A percentile compares a stretch with the other conserved stretches of the same genome.
Conservation (phyloP, 2,329 filamentous ascomycete genomes). For the Fusarium hostae region DNA sequence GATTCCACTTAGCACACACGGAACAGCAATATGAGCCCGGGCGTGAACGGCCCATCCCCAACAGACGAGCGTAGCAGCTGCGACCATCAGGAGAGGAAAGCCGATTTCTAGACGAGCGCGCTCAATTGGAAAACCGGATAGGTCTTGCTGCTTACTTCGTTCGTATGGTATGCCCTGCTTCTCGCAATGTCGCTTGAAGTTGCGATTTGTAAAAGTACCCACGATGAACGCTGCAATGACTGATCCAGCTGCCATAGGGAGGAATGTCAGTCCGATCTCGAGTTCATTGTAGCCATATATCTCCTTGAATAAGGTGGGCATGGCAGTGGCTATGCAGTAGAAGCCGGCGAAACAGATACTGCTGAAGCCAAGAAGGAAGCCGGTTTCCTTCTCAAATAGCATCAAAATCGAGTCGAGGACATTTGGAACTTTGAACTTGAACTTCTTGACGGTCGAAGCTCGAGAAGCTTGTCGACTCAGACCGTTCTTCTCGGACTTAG, state of each 20-base stretch:
- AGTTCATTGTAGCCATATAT: conserved; percentile 71
- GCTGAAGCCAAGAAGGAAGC: conserved; percentile 57
- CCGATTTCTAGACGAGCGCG: conserved; percentile 61
- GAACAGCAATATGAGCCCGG: conserved; percentile 56
- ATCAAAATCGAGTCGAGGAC: conserved; percentile 54
- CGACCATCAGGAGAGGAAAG: conserved; percentile 62
- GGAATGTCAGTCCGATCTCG: conserved; percentile 64
- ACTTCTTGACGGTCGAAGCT: conserved; percentile 32
- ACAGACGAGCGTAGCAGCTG: conserved; percentile 57
- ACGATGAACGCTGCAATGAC: conserved; percentile 57
- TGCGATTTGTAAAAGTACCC: conserved; percentile 72
- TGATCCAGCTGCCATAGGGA: conserved; percentile 63
- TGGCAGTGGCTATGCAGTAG: conserved; percentile 58
- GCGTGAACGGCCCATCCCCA: conserved; percentile 66
- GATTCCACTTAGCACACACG: conserved; percentile 59
- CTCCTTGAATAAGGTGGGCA: conserved; percentile 55
- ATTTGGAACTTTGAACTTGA: conserved; percentile 55
- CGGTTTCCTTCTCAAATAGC: conserved; percentile 56
- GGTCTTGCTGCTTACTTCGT: conserved; percentile 62
- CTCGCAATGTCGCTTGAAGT: conserved; percentile 71
- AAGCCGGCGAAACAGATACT: conserved; percentile 62
- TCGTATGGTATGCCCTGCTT: conserved; percentile 63
- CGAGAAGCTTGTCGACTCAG: conserved; percentile 27
- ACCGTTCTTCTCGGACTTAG: neutral
- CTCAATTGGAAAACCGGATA: conserved; percentile 63